phyloP scores from a whole-genome alignment of 2,329 filamentous ascomycete genomes.

The Pestalotiopsis sp. region DNA sequence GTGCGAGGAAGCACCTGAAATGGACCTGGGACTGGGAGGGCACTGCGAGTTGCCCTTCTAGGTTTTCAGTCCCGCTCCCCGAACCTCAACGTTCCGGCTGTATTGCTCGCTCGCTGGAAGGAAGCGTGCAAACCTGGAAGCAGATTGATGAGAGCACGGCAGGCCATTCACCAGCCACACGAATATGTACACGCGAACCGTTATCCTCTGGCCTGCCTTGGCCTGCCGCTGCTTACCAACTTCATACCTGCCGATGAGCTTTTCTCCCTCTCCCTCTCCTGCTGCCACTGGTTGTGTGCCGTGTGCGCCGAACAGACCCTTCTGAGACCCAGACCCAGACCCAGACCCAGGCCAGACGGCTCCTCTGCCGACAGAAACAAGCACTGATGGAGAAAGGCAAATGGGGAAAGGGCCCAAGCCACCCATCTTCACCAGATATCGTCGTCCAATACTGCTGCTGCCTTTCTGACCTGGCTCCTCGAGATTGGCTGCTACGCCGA shows the following conservation, averaged over 20 bases:
- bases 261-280: not conserved
- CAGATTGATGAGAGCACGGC: not conserved
- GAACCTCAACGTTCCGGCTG: constrained; percentile 6
- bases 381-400: not conserved
- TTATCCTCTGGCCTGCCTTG: not conserved
- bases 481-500: too few species aligned
- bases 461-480: too few species aligned
- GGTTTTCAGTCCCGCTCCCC: not conserved
- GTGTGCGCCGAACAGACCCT: not conserved
- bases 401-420: not conserved
- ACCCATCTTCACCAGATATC: not conserved
- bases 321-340: not conserved
- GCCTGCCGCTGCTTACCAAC: not conserved
- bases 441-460: too few species aligned
- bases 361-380: not conserved
- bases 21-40: not conserved
- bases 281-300: not conserved
- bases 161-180: not conserved
- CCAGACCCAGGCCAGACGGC: not conserved
- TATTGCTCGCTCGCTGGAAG: not conserved
- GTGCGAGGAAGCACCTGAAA: constrained; percentile 3
- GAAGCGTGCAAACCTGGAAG: not conserved
- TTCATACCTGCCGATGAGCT: not conserved
- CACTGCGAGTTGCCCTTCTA: constrained; percentile 4
- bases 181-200: not conserved